Conservation (phyloP, 140 eudicot genomes). For the Bidens hawaiensis region DNA sequence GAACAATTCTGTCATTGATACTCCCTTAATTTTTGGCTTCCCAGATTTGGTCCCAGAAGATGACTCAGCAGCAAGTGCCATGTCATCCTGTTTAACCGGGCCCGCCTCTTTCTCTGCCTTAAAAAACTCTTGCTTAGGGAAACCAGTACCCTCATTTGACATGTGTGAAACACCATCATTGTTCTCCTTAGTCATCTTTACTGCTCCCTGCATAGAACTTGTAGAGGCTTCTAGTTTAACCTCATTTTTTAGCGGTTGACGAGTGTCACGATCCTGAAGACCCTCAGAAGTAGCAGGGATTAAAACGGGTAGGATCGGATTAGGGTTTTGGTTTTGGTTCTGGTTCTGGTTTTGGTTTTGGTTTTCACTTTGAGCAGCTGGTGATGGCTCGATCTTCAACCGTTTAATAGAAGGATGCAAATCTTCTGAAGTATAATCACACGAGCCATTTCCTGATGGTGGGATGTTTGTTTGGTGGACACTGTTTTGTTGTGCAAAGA, state of each 20-base stretch:
- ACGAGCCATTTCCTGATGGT: conserved; percentile 25
- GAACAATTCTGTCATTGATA: conserved; percentile 81
- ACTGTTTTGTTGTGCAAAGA: conserved; percentile 35
- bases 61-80: conserved; percentile 37
- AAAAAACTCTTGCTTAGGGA: conserved; percentile 36
- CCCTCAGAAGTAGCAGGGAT: conserved; percentile 32
- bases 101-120: conserved; percentile 57
- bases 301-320: conserved; percentile 31
- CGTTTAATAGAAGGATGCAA: conserved; percentile 67
- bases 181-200: conserved; percentile 22
- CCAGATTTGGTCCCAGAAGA: conserved; percentile 71
- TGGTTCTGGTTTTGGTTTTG: neutral
- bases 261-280: conserved; percentile 27
- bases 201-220: conserved; percentile 31
- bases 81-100: conserved; percentile 42
- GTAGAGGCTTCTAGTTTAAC: conserved; percentile 44
- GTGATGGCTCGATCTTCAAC: conserved; percentile 54
- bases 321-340: neutral
- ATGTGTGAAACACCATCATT: conserved; percentile 30
- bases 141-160: conserved; percentile 33
- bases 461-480: conserved; percentile 33
- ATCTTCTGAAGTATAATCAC: conserved; percentile 47
- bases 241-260: conserved; percentile 43
- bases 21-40: conserved; percentile 87
- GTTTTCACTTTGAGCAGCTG: conserved; percentile 34